Base-by-base conservation (phyloP, 2,329 filamentous ascomycete species). In the Ceratocystis albifundus region DNA sequence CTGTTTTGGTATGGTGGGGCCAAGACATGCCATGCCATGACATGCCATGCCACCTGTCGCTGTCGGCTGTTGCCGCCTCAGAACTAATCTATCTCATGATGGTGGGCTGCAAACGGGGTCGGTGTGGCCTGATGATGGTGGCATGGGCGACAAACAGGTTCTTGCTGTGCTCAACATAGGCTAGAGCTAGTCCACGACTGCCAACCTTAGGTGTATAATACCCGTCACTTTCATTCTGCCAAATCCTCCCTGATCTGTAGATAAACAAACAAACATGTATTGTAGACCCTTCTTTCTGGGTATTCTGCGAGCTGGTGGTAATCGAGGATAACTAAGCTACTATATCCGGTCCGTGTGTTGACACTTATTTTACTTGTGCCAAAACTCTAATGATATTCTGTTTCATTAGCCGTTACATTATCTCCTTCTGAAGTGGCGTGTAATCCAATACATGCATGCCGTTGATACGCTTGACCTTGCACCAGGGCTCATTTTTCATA, bases 381-480 rank as follows among this genome's bases (percentile, higher is more conserved):
- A 30, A 61, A 6, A 55, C 36, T 41, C 36, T 4, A 12, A 41
- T 12, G 2, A 41, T 25, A 7, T 25, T 12, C 15, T 15, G n/a
- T 28, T 4, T 25, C 15, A 2, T 53, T 25, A 22, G n/a, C 45
- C 12, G 2, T 30, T 59, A 68, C 30, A 65, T 53, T 32, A 68
- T 65, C 17, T 65, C 66, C 46, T 59, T 30, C 15, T 50, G 48
- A 22, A 66, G 41, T 12, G 66, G 63, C 17, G 44, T 65, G 50
- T 68, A 65, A 28, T 68, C 63, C n/a, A 68, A 32, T n/a, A 68
- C 66, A 8, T 61, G 59, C 66, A 68, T 66, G 15, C 63, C 63
- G 55, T 68, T 62, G 25, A 68, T 41, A 30, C 66, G 59, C 32
- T 30, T 65, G 22, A 68, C 30, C 15, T 64, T 68, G 36, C 66